Conservation (phyloP, 495 filamentous ascomycete species). For the Hypoxylon intermedium region DNA sequence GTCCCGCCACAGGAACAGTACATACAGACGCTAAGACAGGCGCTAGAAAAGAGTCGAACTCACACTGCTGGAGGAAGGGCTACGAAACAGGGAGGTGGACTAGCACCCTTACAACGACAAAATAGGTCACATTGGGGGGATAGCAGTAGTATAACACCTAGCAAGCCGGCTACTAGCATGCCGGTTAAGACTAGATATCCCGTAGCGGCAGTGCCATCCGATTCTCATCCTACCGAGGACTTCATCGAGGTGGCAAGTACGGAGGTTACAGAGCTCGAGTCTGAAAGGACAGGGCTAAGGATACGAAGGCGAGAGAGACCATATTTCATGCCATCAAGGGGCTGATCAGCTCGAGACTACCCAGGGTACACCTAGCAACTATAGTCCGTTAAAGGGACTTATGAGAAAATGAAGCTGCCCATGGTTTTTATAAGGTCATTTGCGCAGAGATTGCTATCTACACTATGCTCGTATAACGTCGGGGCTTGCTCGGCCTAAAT, state of each 20-base stretch:
- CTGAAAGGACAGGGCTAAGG: neutral
- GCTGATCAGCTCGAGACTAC: neutral
- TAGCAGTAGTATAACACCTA: neutral
- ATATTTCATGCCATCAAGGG: neutral
- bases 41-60: neutral
- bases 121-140: slow-evolving; percentile 1
- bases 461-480: too few species aligned
- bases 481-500: neutral
- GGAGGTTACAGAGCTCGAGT: neutral
- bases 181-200: neutral
- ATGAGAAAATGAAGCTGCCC: too few species aligned
- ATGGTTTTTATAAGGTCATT: too few species aligned
- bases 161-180: neutral
- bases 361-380: neutral
- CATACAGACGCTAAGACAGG: neutral
- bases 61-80: neutral
- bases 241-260: neutral
- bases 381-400: too few species aligned
- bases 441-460: too few species aligned
- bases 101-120: neutral
- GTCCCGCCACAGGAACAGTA: neutral
- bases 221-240: neutral
- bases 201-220: neutral
- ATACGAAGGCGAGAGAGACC: neutral
- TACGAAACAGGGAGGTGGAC: neutral